A percentile compares a stretch with the other conserved stretches of the same genome.
Conservation (phyloP, 371 early-diverging fungal species). For the Syncephalastrum monosporum region DNA sequence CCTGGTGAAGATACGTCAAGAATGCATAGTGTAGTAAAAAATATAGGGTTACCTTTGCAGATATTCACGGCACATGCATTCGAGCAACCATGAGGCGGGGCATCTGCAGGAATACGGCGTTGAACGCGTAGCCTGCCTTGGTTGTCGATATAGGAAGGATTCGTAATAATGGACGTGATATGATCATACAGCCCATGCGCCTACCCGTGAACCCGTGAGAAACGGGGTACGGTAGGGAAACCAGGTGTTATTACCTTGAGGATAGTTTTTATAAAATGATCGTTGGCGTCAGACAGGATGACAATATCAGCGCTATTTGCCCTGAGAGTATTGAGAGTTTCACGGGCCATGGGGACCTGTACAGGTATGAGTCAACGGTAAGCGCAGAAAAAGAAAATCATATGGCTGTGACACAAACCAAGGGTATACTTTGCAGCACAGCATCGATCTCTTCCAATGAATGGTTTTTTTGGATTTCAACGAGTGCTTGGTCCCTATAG, state of each 20-base stretch:
- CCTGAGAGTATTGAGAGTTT: constrained; percentile 45
- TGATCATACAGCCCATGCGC: constrained; percentile 53
- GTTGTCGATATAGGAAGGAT: constrained; percentile 61
- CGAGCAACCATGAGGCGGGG: constrained; percentile 59
- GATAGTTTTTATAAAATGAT: constrained; percentile 69
- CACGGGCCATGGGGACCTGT: constrained; percentile 57
- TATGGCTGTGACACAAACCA: constrained; percentile 50
- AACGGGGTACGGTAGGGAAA: neutral
- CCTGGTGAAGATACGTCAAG: constrained; percentile 17
- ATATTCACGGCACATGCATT: constrained; percentile 70
- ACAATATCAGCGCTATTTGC: constrained; percentile 53
- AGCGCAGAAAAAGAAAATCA: neutral
- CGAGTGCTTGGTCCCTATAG: constrained; percentile 47
- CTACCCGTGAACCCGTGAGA: constrained; percentile 23
- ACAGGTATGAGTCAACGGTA: neutral
- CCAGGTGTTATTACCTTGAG: constrained; percentile 43
- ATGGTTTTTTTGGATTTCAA: constrained; percentile 56
- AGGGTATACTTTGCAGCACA: constrained; percentile 51
- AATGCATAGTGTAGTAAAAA: neutral
- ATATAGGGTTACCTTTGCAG: constrained; percentile 62
- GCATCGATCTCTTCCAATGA: constrained; percentile 48
- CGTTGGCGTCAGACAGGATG: constrained; percentile 77
- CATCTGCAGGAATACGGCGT: constrained; percentile 45
- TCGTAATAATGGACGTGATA: constrained; percentile 68
- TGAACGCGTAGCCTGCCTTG: constrained; percentile 53